These are phyloP conservation scores for Penicillium parvum DNA, from an alignment of 495 filamentous ascomycete genomes.

Conservation along the genomic window DNA sequence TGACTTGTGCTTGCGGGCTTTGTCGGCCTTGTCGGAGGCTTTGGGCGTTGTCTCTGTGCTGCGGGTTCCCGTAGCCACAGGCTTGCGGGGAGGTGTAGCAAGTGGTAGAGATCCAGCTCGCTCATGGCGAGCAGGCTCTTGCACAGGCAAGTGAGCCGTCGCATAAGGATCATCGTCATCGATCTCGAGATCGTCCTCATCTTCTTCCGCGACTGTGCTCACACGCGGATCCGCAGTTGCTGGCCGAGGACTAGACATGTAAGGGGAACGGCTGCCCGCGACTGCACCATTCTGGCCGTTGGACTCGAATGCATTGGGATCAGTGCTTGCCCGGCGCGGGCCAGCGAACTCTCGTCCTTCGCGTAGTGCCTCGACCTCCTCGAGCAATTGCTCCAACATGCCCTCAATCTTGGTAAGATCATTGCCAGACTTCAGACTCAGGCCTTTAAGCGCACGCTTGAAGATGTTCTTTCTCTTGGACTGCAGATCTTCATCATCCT, in stretches of 20 bases:
- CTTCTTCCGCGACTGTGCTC: conserved; percentile 80
- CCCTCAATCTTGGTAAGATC: conserved; percentile 90
- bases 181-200: conserved; percentile 59
- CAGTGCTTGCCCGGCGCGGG: conserved; percentile 35
- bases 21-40: conserved; percentile 50
- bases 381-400: conserved; percentile 88
- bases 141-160: conserved; percentile 38
- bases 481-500: conserved; percentile 69
- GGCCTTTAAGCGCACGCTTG: conserved; percentile 81
- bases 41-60: conserved; percentile 77
- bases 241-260: conserved; percentile 62
- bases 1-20: conserved; percentile 86
- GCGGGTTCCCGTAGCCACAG: conserved; percentile 50
- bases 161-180: conserved; percentile 51
- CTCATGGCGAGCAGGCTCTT: conserved; percentile 33
- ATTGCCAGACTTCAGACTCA: conserved; percentile 79
- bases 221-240: conserved; percentile 63
- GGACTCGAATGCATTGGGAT: conserved; percentile 69
- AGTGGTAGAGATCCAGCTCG: conserved; percentile 63
- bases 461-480: conserved; percentile 86
- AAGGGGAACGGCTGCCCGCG: conserved; percentile 71
- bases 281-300: conserved; percentile 75
- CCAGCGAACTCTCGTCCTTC: conserved; percentile 43
- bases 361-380: conserved; percentile 86
- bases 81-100: conserved; percentile 65